phyloP scores from a whole-genome alignment of 768 basidiomycete genomes.

The Pulveroboletus frians region DNA sequence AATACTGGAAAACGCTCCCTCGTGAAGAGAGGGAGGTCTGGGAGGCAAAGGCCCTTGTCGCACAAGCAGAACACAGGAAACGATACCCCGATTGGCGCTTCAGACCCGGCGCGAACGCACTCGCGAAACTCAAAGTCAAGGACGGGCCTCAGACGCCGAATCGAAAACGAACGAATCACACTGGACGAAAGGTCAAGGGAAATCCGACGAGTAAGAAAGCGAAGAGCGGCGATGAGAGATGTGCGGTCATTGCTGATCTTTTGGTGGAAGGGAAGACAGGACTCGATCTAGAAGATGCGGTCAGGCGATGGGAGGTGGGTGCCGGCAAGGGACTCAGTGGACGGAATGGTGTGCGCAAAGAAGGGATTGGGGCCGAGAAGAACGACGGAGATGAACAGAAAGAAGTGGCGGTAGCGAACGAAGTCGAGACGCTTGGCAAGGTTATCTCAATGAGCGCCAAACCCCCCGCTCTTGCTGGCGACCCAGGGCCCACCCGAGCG shows the following conservation, averaged over 20 bases:
- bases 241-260: slow-evolving; percentile 61
- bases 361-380: slow-evolving; percentile 1
- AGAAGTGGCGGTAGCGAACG: slow-evolving; percentile 16
- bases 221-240: slow-evolving; percentile 46
- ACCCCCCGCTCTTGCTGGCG: background rate
- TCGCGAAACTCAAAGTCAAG: slow-evolving; percentile 36
- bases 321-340: slow-evolving; percentile 1
- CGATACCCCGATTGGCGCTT: slow-evolving; percentile 83
- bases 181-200: slow-evolving; percentile 26
- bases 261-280: slow-evolving; percentile 66
- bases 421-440: slow-evolving; percentile 7
- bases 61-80: slow-evolving; percentile 67
- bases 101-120: slow-evolving; percentile 53
- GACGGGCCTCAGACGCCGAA: slow-evolving; percentile 34
- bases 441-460: slow-evolving; percentile 1
- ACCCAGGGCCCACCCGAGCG: background rate
- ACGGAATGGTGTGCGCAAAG: slow-evolving; percentile 5
- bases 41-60: slow-evolving; percentile 69
- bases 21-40: slow-evolving; percentile 64
- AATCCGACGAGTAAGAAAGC: slow-evolving; percentile 26
- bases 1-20: slow-evolving; percentile 69
- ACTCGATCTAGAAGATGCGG: slow-evolving; percentile 52
- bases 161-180: slow-evolving; percentile 28
- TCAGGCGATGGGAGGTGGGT: slow-evolving; percentile 44
- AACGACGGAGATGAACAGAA: slow-evolving; percentile 24